A percentile compares a stretch with the other conserved stretches of the same genome.
These are phyloP conservation scores for Paraphoma chrysanthemicola DNA, from an alignment of 2,329 filamentous ascomycete species.

Conservation along the genomic window DNA sequence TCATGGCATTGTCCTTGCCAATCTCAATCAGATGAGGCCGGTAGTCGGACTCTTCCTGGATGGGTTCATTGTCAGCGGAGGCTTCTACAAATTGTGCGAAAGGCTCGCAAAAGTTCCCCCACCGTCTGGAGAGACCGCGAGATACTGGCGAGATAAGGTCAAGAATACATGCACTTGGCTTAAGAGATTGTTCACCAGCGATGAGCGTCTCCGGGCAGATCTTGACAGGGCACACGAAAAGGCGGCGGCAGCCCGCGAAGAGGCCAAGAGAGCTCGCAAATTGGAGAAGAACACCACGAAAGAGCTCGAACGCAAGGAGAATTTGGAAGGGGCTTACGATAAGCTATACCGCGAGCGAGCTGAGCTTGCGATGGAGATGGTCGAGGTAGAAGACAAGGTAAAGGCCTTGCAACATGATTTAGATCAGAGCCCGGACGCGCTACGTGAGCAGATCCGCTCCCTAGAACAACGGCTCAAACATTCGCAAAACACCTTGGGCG, in stretches of 20 bases:
- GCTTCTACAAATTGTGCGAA: not conserved
- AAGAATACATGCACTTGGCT: not conserved
- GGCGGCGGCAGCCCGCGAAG: not conserved
- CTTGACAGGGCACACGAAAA: not conserved
- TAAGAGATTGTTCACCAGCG: not conserved
- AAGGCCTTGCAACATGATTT: no score
- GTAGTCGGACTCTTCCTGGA: not conserved
- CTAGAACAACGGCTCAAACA: not conserved
- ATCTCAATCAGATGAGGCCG: not conserved
- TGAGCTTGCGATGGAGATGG: not conserved
- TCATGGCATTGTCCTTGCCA: no score
- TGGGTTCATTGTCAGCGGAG: not conserved
- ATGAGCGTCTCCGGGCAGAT: not conserved
- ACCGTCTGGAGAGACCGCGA: not conserved
- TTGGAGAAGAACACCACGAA: no score
- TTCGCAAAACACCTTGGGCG: no score
- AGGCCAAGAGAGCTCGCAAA: not conserved
- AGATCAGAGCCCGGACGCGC: not conserved
- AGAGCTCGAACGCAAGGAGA: no score
- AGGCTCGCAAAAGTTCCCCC: not conserved
- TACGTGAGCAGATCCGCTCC: not conserved
- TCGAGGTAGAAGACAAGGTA: no score
- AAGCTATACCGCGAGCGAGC: no score
- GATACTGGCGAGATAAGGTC: not conserved
- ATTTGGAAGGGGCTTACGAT: no score